These are phyloP conservation scores for Emergomyces pasteurianus DNA, from an alignment of 2,329 filamentous ascomycete genomes.

Conservation along the genomic window DNA sequence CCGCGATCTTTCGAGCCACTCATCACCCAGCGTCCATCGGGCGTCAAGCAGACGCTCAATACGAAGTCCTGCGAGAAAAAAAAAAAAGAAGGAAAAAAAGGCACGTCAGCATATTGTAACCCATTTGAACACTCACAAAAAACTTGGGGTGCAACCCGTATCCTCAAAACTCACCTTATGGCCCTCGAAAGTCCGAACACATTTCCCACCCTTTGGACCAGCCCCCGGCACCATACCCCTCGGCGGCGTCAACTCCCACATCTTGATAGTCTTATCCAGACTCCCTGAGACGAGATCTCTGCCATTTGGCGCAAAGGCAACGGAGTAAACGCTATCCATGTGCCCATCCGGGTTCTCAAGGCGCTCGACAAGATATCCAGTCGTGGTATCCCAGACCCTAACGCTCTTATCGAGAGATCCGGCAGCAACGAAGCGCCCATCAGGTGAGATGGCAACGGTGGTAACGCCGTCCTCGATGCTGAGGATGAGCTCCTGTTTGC, in stretches of 20 bases:
- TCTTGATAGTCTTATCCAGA: slow-evolving; percentile 97
- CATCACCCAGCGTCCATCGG: slow-evolving; percentile 90
- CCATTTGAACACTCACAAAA: too few species aligned
- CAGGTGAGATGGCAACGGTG: slow-evolving; percentile 92
- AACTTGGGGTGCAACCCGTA: not conserved
- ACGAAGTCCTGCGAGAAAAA: slow-evolving; percentile 65
- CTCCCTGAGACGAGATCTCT: slow-evolving; percentile 88
- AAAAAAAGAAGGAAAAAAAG: not conserved
- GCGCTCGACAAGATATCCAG: slow-evolving; percentile 76
- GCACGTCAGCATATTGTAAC: not conserved
- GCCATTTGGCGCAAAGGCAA: slow-evolving; percentile 89
- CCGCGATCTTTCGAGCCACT: slow-evolving; percentile 94
- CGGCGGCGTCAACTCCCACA: slow-evolving; percentile 83
- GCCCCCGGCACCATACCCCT: slow-evolving; percentile 54
- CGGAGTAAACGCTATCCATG: slow-evolving; percentile 93
- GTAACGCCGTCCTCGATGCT: slow-evolving; percentile 95
- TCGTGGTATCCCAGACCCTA: slow-evolving; percentile 85
- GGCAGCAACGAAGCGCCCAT: slow-evolving; percentile 86
- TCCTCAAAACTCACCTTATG: slow-evolving; percentile 56
- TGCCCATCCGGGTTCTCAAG: slow-evolving; percentile 89
- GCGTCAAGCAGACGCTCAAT: slow-evolving; percentile 85
- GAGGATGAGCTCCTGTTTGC: slow-evolving; percentile 69
- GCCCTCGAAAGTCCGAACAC: slow-evolving; percentile 92
- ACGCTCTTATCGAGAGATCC: slow-evolving; percentile 97
- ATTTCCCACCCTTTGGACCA: slow-evolving; percentile 74